phyloP scores from a whole-genome alignment of 2,329 filamentous ascomycete genomes.

The Thyridium curvatum region DNA sequence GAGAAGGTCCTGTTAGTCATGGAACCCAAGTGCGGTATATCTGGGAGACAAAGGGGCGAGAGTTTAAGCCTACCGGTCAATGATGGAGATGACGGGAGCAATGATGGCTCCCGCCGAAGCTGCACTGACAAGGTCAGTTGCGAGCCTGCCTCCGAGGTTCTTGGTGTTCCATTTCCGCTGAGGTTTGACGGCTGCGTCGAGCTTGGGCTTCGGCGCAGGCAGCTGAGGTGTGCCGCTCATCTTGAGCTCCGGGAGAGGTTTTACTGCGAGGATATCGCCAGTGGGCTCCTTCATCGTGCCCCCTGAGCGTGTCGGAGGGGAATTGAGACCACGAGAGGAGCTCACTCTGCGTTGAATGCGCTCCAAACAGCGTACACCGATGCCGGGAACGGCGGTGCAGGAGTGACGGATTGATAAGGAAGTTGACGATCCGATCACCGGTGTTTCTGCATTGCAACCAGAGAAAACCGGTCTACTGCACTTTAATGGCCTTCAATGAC shows the following conservation, averaged over 20 bases:
- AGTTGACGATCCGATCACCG: too few relatives aligned
- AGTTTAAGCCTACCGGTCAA: conserved; percentile 66
- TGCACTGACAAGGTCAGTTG: conserved; percentile 39
- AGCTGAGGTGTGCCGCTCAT: not conserved
- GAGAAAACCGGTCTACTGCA: too few relatives aligned
- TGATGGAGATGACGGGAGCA: conserved; percentile 78
- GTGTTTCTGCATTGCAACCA: too few relatives aligned
- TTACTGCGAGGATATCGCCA: not conserved
- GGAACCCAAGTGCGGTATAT: conserved; percentile 2
- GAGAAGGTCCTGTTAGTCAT: conserved; percentile 6
- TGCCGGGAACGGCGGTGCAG: too few relatives aligned
- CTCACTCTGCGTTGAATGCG: not conserved
- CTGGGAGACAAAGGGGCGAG: not conserved
- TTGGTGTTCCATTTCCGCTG: conserved; percentile 10
- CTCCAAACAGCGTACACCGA: too few relatives aligned
- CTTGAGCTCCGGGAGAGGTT: not conserved
- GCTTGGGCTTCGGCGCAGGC: not conserved
- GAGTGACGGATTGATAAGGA: too few relatives aligned
- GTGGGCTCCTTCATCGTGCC: not conserved
- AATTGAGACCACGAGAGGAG: not conserved
- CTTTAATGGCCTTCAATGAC: too few relatives aligned
- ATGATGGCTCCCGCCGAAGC: conserved; percentile 67
- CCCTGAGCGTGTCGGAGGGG: not conserved
- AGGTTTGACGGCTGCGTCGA: not conserved
- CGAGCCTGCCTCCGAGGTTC: conserved; percentile 25